Evolutionary conservation across 345 rosid genomes (phyloP).

Genomic region (Aquilaria malaccensis): DNA sequence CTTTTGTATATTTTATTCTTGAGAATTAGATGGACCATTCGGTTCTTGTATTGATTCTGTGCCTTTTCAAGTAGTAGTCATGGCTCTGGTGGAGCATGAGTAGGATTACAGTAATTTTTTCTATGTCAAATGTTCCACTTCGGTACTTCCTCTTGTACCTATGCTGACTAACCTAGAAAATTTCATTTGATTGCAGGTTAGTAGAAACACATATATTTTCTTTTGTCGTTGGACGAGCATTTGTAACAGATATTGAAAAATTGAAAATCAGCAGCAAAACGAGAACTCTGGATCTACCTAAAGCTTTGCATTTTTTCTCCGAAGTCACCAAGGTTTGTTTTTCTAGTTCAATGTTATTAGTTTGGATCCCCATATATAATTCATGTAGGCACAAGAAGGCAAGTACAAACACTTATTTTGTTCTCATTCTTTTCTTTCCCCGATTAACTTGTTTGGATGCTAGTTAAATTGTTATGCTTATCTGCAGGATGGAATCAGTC

Average conservation of each 20-base stretch:
- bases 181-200: constrained; percentile 64
- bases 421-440: neutral
- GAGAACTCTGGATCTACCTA: constrained; percentile 68
- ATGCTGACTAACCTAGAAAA: constrained; percentile 23
- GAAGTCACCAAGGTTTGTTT: constrained; percentile 70
- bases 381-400: too few relatives aligned
- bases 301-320: constrained; percentile 70
- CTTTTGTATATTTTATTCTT: too few relatives aligned
- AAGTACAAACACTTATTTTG: neutral
- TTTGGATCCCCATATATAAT: constrained; percentile 4
- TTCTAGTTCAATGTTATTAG: constrained; percentile 10
- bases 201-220: constrained; percentile 98
- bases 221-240: constrained; percentile 99
- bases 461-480: constrained; percentile 20
- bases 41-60: too few relatives aligned
- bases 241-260: constrained; percentile 96
- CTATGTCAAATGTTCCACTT: too few relatives aligned
- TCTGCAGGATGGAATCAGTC: constrained; percentile 78
- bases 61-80: too few relatives aligned
- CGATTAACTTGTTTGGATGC: constrained; percentile 6
- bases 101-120: too few relatives aligned
- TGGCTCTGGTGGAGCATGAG: too few relatives aligned
- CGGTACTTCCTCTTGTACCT: constrained; percentile 2
- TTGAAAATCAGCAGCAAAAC: constrained; percentile 92
- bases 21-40: too few relatives aligned